These are phyloP conservation scores for Ambrosia hybrid DNA, from an alignment of 140 eudicot species.

Conservation along the genomic window DNA sequence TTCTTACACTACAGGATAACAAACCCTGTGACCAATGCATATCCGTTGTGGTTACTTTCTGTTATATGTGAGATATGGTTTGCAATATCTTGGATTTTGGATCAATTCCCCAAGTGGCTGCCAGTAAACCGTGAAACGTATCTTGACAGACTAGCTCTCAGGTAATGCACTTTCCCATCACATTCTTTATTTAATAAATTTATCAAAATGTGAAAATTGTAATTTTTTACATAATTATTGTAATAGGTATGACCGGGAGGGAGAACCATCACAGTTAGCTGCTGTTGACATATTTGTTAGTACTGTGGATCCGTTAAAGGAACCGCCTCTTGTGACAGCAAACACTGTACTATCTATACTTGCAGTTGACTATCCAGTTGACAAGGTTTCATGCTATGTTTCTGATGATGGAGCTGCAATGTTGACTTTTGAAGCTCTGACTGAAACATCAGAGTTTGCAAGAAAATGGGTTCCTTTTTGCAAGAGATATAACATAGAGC, in stretches of 20 bases:
- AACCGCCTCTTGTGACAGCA: slow-evolving; percentile 95
- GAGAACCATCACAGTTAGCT: slow-evolving; percentile 93
- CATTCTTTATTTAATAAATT: slow-evolving; percentile 2
- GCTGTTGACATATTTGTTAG: slow-evolving; percentile 98
- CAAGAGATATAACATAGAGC: slow-evolving; percentile 79
- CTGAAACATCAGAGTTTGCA: slow-evolving; percentile 90
- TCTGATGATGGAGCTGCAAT: slow-evolving; percentile 98
- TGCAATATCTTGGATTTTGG: slow-evolving; percentile 95
- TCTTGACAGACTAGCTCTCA: slow-evolving; percentile 88
- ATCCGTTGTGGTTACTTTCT: slow-evolving; percentile 77
- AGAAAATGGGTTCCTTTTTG: slow-evolving; percentile 87
- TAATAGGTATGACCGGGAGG: slow-evolving; percentile 90
- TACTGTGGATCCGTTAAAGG: slow-evolving; percentile 95
- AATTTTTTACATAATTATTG: slow-evolving; percentile 18
- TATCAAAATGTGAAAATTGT: not conserved
- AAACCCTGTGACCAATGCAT: slow-evolving; percentile 80
- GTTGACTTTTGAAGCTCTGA: slow-evolving; percentile 86
- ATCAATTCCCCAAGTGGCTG: slow-evolving; percentile 99
- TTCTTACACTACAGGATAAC: slow-evolving; percentile 84
- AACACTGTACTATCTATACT: slow-evolving; percentile 84
- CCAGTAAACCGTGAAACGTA: slow-evolving; percentile 96
- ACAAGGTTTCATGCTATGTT: slow-evolving; percentile 92
- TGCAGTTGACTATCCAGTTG: slow-evolving; percentile 93
- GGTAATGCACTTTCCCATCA: slow-evolving; percentile 60
- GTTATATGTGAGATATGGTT: slow-evolving; percentile 94